phyloP scores from a whole-genome alignment of 2,329 filamentous ascomycete species.

The Scedosporium aurantiacum region DNA sequence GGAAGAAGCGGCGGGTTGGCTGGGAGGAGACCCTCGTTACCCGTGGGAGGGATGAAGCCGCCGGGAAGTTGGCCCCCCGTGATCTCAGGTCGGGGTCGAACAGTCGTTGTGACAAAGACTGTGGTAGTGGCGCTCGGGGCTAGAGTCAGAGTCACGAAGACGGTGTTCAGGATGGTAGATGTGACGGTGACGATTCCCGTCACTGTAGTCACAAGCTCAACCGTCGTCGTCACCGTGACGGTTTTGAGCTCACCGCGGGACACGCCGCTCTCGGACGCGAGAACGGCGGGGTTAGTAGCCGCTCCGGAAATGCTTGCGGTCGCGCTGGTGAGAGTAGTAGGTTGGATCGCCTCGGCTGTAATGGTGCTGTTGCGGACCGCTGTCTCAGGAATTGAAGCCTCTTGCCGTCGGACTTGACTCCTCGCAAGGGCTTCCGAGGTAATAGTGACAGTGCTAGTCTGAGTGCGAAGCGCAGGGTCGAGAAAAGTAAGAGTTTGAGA shows the following conservation, averaged over 20 bases:
- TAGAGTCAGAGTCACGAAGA: constrained; percentile 10
- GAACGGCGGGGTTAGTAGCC: neutral
- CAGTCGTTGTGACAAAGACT: constrained; percentile 6
- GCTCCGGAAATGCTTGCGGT: neutral
- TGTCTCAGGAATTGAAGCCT: constrained; percentile 1
- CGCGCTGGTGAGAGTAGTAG: neutral
- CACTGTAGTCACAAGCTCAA: constrained; percentile 1
- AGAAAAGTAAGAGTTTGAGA: constrained; percentile 16
- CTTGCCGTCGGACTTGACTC: constrained; percentile 4
- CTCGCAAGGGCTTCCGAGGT: constrained; percentile 10
- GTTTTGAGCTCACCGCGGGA: neutral
- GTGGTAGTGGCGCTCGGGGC: constrained; percentile 9
- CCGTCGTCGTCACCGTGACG: constrained; percentile 1
- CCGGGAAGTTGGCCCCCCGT: neutral
- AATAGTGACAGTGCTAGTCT: constrained; percentile 15
- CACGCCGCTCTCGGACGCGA: neutral
- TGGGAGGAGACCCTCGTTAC: constrained; percentile 1
- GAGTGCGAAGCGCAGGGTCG: constrained; percentile 14
- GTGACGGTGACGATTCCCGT: constrained; percentile 8
- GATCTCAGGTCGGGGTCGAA: neutral
- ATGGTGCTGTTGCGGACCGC: neutral
- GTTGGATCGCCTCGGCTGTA: neutral
- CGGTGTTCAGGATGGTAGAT: constrained; percentile 3
- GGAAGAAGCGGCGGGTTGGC: neutral
- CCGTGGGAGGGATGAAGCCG: neutral